Percentiles rank a stretch among this genome's conserved stretches.
Conservation (phyloP, 2,329 filamentous ascomycete species). For the Lomentospora prolificans region DNA sequence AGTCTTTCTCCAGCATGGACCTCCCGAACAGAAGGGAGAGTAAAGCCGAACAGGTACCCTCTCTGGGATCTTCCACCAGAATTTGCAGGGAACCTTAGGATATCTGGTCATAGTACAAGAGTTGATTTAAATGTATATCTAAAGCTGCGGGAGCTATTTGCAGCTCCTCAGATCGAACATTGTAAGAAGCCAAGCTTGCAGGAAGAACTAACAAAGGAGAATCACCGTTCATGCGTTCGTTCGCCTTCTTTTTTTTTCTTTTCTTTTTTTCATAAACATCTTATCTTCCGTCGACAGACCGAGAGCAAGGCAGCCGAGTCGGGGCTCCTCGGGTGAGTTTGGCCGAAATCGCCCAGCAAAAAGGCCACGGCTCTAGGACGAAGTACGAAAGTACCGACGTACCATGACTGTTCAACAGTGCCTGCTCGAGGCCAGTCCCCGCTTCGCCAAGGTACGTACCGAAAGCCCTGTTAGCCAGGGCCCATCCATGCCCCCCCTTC, state of each 20-base stretch:
- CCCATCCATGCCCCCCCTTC: slow-evolving; percentile 3
- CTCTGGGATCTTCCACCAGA: background rate
- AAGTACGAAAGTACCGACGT: background rate
- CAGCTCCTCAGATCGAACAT: no score
- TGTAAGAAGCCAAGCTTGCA: no score
- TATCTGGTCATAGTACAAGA: background rate
- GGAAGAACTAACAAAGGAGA: no score
- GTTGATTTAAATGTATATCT: no score
- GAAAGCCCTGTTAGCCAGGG: background rate
- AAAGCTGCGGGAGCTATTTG: no score
- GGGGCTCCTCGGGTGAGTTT: background rate
- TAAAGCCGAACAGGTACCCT: background rate
- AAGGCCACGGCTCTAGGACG: no score
- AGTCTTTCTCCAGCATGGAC: background rate
- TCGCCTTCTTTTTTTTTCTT: background rate
- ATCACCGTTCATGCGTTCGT: no score
- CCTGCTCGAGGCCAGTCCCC: background rate
- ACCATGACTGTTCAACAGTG: background rate
- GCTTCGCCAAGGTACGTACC: background rate
- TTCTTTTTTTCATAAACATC: no score
- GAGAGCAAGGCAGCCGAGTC: background rate
- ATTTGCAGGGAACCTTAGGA: background rate
- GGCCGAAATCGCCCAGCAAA: background rate
- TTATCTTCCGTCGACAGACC: background rate
- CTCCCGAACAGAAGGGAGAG: background rate